phyloP scores from a whole-genome alignment of 306 rosid genomes.

The Dryas alaskensis region DNA sequence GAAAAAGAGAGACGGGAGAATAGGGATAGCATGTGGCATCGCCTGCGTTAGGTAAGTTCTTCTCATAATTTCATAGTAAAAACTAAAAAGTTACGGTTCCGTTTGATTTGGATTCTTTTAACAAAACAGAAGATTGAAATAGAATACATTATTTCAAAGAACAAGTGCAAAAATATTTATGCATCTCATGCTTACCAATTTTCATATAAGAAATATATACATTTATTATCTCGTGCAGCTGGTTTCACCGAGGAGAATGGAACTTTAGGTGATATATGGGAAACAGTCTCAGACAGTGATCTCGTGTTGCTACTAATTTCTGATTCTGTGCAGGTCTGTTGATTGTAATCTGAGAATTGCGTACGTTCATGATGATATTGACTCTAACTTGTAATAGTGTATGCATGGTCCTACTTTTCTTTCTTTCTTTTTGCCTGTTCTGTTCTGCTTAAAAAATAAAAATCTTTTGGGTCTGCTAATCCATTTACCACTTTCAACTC shows the following conservation, averaged over 20 bases:
- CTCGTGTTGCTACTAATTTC: slow-evolving; percentile 90
- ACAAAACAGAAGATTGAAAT: no score
- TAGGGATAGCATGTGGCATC: no score
- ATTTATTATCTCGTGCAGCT: slow-evolving; percentile 42
- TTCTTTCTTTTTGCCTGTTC: not conserved
- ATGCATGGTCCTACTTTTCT: not conserved
- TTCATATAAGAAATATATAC: no score
- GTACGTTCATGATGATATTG: not conserved
- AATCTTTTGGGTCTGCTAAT: not conserved
- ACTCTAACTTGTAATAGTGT: not conserved
- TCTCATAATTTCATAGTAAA: no score
- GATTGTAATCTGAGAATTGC: not conserved
- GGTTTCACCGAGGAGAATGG: slow-evolving; percentile 92
- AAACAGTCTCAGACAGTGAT: slow-evolving; percentile 79
- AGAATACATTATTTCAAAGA: no score
- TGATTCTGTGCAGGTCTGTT: slow-evolving; percentile 91
- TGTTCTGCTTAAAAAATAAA: not conserved
- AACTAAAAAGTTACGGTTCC: no score
- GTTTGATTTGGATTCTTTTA: no score
- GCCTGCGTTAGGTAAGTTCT: no score
- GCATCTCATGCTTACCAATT: no score
- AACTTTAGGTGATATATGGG: slow-evolving; percentile 89
- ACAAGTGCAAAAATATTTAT: no score
- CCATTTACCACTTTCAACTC: not conserved
- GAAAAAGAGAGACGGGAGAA: no score